Evolutionary conservation across 2,329 filamentous ascomycete species (phyloP), one percentile per base, ranked within the genome.

Genomic region (Ceratocystis diversiconidia): DNA sequence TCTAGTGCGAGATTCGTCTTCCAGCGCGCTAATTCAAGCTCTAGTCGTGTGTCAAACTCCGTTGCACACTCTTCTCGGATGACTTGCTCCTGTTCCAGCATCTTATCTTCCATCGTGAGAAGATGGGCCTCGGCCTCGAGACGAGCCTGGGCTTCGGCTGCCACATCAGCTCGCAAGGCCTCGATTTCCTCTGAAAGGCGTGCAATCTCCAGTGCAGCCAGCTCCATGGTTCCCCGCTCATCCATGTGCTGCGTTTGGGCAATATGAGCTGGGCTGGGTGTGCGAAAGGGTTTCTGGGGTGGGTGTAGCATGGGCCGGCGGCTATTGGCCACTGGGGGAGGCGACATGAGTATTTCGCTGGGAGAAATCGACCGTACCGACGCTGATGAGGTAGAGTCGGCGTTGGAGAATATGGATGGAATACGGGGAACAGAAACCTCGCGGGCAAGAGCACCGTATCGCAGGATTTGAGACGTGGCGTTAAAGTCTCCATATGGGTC

Each of bases 401-500:
- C 43, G 17, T 25, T 36, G 25, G 65, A 61, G 59, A 88, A 89
- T 62, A 92, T 85, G 61, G 89, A 94, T 0, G 92, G 92, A 6
- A 95, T 84, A 4, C 92, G 87, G 5, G 92, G 91, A 0, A 96
- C 90, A 0, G 92, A 95, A 10, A 97, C 89, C 76, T 97, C 92
- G 22, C 91, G 85, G 0, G 94, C 94, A 3, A 99, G 81, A 0
- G 94, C 92, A 25, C 90, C 94, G 76, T 99, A 99, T 19, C 92
- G 86, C 1, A 99, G 79, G 68, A 99, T 97, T 73, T 97, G 94
- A 4, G 90, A 95, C 0, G 94, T 99, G 12, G 94, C 91, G 72
- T 97, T 97, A 78, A 92, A 96, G 74, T 99, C 94, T 46, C 94
- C 92, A 12, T 89, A 76, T 0, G 94, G 90, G 72, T 99, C 92